A percentile compares a stretch with the other conserved stretches of the same genome.
These are phyloP conservation scores for Danielozyma ontarioensis DNA, from an alignment of 805 yeast species.

Conservation along the genomic window DNA sequence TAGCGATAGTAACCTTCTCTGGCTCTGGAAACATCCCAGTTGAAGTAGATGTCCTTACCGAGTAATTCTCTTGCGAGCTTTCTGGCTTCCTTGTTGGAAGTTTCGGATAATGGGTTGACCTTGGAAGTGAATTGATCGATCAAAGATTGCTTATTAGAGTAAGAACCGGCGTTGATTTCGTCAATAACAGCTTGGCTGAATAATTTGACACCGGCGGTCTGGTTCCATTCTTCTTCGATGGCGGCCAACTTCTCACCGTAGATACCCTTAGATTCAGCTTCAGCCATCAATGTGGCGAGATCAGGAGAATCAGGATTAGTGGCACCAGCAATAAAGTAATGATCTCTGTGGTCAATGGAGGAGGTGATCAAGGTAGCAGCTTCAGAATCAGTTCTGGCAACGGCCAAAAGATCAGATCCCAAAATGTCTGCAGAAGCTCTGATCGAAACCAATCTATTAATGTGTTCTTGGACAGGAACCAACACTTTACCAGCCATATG, in stretches of 20 bases:
- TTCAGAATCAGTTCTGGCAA: constrained; percentile 96
- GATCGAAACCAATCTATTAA: constrained; percentile 88
- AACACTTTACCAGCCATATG: constrained; percentile 99
- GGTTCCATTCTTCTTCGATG: constrained; percentile 79
- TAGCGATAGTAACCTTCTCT: constrained; percentile 97
- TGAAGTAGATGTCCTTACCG: constrained; percentile 80
- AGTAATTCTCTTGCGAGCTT: constrained; percentile 66
- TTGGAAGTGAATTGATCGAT: constrained; percentile 59
- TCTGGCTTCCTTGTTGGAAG: constrained; percentile 77
- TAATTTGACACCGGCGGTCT: constrained; percentile 76
- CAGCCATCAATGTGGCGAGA: constrained; percentile 70
- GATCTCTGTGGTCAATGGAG: constrained; percentile 92
- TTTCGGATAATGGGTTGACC: constrained; percentile 70
- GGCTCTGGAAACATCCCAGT: constrained; percentile 94
- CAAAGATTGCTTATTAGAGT: constrained; percentile 56
- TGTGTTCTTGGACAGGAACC: constrained; percentile 96
- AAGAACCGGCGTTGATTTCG: constrained; percentile 59
- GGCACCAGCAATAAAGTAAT: constrained; percentile 84
- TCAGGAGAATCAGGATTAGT: constrained; percentile 80
- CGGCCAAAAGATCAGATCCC: constrained; percentile 78
- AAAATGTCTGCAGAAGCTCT: constrained; percentile 93
- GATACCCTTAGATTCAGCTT: constrained; percentile 73
- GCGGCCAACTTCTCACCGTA: constrained; percentile 65
- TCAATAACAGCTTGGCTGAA: constrained; percentile 90
- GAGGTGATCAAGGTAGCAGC: constrained; percentile 94